These are phyloP conservation scores for Pseudocercospora fuligena DNA, from an alignment of 2,329 filamentous ascomycete species.

Conservation along the genomic window DNA sequence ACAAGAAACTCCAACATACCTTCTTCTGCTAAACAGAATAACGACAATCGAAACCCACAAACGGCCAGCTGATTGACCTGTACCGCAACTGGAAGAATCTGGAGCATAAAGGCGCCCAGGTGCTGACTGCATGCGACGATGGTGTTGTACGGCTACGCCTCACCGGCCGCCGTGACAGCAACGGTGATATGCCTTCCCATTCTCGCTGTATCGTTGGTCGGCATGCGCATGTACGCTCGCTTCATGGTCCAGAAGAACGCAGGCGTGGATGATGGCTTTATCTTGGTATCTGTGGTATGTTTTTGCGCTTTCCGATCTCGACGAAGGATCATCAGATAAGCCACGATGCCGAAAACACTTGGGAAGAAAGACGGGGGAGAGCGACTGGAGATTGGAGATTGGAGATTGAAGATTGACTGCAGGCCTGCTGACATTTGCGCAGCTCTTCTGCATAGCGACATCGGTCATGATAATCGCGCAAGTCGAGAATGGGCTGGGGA, in stretches of 20 bases:
- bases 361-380: background rate
- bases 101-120: too few species aligned
- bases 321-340: too few species aligned
- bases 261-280: constrained; percentile 30
- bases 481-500: constrained; percentile 27
- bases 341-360: background rate
- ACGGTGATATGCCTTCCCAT: constrained; percentile 16
- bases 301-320: background rate
- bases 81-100: too few species aligned
- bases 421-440: background rate
- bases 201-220: constrained; percentile 25
- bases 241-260: constrained; percentile 25
- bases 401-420: too few species aligned
- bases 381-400: background rate
- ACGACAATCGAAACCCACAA: background rate
- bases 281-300: constrained; percentile 24
- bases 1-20: background rate
- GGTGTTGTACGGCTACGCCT: constrained; percentile 18
- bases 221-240: constrained; percentile 29
- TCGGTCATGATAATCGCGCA: constrained; percentile 22
- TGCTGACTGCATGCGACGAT: background rate
- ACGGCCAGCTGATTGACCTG: too few species aligned
- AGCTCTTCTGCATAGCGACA: constrained; percentile 21
- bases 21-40: background rate
- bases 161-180: constrained; percentile 6